Evolutionary conservation across 805 yeast genomes (phyloP).

Genomic region (Saccharomycopsis lassenensis): DNA sequence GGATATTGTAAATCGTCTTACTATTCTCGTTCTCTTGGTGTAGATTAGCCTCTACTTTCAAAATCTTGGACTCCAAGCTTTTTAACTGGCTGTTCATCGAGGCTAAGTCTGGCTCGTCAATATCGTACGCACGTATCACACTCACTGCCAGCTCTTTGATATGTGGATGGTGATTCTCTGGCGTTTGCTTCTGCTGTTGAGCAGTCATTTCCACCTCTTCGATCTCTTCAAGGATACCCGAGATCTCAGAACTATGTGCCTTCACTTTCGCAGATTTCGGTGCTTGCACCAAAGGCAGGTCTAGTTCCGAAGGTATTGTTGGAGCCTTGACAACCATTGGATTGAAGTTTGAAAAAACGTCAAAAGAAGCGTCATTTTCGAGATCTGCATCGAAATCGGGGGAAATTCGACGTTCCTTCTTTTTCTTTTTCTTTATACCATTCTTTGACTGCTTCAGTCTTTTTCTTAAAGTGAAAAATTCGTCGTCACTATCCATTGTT

Average conservation of each 20-base stretch:
- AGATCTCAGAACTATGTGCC: slow-evolving; percentile 2
- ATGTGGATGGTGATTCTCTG: not conserved
- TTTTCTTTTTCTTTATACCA: slow-evolving; percentile 6
- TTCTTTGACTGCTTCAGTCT: slow-evolving; percentile 5
- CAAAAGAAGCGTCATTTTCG: too few relatives aligned
- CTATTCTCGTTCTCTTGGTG: not conserved
- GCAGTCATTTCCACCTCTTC: slow-evolving; percentile 4
- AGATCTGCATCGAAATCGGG: not conserved
- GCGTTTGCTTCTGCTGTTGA: not conserved
- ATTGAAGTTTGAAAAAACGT: too few relatives aligned
- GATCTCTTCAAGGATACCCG: slow-evolving; percentile 5
- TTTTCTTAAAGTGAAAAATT: too few relatives aligned
- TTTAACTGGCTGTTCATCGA: slow-evolving; percentile 2
- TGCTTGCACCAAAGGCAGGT: too few relatives aligned
- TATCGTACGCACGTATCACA: not conserved
- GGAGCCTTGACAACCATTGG: too few relatives aligned
- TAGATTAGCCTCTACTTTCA: slow-evolving; percentile 2
- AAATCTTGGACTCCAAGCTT: slow-evolving; percentile 2
- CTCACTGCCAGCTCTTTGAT: not conserved
- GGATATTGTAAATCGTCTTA: slow-evolving; percentile 9
- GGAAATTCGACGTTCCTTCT: slow-evolving; percentile 3
- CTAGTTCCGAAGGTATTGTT: too few relatives aligned
- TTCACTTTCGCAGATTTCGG: not conserved
- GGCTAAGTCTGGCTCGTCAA: not conserved
- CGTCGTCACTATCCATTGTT: slow-evolving; percentile 8